Conservation (phyloP, 768 basidiomycete species). For the Rhodotorula babjevae region DNA sequence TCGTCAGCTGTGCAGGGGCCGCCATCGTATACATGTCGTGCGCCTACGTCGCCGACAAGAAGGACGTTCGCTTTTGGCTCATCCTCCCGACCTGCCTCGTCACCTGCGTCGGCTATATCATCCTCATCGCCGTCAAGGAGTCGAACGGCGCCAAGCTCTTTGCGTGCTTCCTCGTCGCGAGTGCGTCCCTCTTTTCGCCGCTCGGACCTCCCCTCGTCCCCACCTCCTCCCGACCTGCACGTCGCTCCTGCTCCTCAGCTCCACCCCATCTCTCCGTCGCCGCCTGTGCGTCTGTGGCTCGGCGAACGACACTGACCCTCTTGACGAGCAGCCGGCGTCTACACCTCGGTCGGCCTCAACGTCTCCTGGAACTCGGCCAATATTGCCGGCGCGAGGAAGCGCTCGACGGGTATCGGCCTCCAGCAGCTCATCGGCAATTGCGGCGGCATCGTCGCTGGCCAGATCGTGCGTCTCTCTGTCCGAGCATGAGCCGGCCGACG, state of each 20-base stretch:
- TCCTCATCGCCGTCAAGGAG: conserved; percentile 9
- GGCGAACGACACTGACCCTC: too few relatives aligned
- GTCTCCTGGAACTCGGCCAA: not conserved
- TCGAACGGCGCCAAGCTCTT: conserved; percentile 16
- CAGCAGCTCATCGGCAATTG: conserved; percentile 21
- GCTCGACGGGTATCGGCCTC: conserved; percentile 25
- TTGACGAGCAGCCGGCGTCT: not conserved
- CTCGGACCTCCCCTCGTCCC: too few relatives aligned
- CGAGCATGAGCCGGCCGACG: too few relatives aligned
- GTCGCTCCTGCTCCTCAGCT: not conserved
- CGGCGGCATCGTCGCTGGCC: conserved; percentile 10
- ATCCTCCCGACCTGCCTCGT: conserved; percentile 16
- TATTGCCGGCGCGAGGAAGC: conserved; percentile 13
- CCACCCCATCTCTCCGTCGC: too few relatives aligned
- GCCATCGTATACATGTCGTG: conserved; percentile 22
- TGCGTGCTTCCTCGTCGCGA: conserved; percentile 8
- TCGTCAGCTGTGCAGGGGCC: not conserved
- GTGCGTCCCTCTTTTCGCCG: not conserved
- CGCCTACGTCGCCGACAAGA: conserved; percentile 17
- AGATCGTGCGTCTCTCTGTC: conserved; percentile 20
- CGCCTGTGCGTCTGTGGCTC: too few relatives aligned
- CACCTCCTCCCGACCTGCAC: too few relatives aligned
- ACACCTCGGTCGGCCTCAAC: conserved; percentile 1
- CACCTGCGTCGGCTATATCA: conserved; percentile 29
- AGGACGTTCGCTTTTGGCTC: conserved; percentile 20